These are phyloP conservation scores for Aspergillus diversus DNA, from an alignment of 495 filamentous ascomycete genomes.

Conservation along the genomic window DNA sequence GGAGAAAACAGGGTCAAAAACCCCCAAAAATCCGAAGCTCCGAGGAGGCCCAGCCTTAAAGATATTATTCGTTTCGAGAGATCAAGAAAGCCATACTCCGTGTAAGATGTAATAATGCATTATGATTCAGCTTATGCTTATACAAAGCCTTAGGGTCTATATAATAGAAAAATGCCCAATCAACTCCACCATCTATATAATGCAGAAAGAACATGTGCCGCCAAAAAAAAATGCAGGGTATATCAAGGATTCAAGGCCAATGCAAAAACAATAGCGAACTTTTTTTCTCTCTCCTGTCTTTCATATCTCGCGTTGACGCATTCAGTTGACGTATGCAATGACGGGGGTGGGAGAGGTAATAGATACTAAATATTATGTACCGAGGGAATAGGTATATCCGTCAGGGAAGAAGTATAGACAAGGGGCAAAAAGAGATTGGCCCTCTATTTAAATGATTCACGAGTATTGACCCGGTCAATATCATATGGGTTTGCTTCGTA, in stretches of 20 bases:
- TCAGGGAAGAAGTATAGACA: neutral
- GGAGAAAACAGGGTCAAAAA: neutral
- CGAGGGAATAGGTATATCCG: conserved; percentile 7
- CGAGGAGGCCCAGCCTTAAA: no score
- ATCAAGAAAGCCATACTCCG: no score
- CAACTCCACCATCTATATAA: conserved; percentile 26
- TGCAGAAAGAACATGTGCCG: conserved; percentile 15
- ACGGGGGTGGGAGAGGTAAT: conserved; percentile 13
- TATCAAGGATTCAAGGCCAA: conserved; percentile 28
- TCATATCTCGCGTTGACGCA: conserved; percentile 25
- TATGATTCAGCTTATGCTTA: conserved; percentile 9
- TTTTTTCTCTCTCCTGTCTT: conserved; percentile 21
- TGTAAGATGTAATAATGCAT: conserved; percentile 4
- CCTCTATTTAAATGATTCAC: conserved; percentile 43
- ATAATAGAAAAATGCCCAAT: conserved; percentile 7
- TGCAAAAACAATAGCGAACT: conserved; percentile 8
- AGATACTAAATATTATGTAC: conserved; percentile 31
- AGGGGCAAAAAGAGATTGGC: neutral
- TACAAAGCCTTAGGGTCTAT: neutral
- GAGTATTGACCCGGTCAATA: conserved; percentile 50
- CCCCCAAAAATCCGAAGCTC: no score
- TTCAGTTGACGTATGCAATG: conserved; percentile 5
- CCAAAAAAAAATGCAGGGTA: conserved; percentile 26
- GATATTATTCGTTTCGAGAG: no score
- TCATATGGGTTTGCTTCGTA: conserved; percentile 53